These are phyloP conservation scores for Austropuccinia psidii DNA, from an alignment of 1,284 basidiomycete species.

Conservation along the genomic window DNA sequence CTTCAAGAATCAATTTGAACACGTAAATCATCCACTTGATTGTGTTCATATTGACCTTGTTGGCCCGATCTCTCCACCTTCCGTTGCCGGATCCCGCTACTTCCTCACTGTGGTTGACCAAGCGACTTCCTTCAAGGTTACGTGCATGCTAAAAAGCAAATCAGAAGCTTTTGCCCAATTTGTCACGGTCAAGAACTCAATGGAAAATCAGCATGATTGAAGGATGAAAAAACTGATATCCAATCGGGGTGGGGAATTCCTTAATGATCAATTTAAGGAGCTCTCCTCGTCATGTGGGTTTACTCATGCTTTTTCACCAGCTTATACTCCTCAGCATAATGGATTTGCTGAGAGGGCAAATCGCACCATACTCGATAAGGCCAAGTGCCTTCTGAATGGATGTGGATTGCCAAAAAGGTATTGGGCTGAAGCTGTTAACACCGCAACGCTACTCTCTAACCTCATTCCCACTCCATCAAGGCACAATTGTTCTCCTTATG, in stretches of 20 bases:
- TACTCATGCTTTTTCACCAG: slow-evolving; percentile 44
- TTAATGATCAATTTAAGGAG: slow-evolving; percentile 40
- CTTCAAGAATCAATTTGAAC: background rate
- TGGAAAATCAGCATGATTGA: too few relatives aligned
- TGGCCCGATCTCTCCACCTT: background rate
- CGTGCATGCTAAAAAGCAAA: background rate
- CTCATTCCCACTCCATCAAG: too few relatives aligned
- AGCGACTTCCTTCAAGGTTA: background rate
- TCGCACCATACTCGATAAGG: slow-evolving; percentile 44
- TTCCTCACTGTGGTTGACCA: background rate
- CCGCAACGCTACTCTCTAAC: slow-evolving; percentile 48
- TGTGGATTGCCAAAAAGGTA: slow-evolving; percentile 44
- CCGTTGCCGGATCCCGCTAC: background rate
- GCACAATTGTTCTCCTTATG: too few relatives aligned
- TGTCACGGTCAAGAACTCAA: too few relatives aligned
- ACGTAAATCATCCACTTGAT: background rate
- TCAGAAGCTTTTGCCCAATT: background rate
- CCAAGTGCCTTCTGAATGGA: slow-evolving; percentile 43
- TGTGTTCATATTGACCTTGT: background rate
- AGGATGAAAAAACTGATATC: background rate
- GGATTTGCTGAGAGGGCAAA: slow-evolving; percentile 45
- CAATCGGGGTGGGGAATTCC: slow-evolving; percentile 48
- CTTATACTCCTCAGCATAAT: slow-evolving; percentile 48
- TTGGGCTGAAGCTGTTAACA: slow-evolving; percentile 47
- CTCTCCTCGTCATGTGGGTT: slow-evolving; percentile 46